These are phyloP conservation scores for Paecilomyces niveus DNA, from an alignment of 2,329 filamentous ascomycete species.

Conservation along the genomic window DNA sequence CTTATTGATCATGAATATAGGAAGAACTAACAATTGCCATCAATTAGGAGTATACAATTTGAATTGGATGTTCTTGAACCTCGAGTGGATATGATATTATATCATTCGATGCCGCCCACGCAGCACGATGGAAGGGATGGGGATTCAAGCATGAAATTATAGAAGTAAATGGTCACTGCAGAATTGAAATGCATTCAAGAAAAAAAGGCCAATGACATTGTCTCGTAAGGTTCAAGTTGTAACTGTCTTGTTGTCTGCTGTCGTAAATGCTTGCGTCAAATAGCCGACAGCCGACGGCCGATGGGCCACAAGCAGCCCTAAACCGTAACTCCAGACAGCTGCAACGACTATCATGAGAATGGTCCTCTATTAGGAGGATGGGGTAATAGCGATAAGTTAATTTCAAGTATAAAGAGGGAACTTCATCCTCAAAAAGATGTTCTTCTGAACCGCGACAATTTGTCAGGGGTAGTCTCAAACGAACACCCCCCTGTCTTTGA, in stretches of 20 bases:
- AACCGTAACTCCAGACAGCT: background rate
- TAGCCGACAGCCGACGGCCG: constrained; percentile 10
- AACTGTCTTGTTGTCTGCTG: background rate
- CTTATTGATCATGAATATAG: no score
- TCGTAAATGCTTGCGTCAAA: background rate
- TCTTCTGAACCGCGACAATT: background rate
- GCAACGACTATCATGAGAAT: background rate
- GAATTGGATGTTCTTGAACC: no score
- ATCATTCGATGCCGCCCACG: no score
- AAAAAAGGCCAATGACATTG: background rate
- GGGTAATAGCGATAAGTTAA: background rate
- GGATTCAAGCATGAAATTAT: background rate
- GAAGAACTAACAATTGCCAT: no score
- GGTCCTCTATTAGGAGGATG: background rate
- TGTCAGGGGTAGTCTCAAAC: background rate
- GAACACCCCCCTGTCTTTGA: background rate
- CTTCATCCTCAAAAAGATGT: background rate
- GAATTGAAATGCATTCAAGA: background rate
- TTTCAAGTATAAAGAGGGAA: background rate
- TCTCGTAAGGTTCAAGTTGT: background rate
- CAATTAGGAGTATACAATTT: no score
- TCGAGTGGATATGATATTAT: no score
- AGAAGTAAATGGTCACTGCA: background rate
- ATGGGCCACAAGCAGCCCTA: constrained; percentile 6
- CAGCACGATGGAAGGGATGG: no score